Evolutionary conservation across 1,284 basidiomycete genomes (phyloP), one percentile per base, ranked within the genome.

Genomic region (Puccinia coronata): DNA sequence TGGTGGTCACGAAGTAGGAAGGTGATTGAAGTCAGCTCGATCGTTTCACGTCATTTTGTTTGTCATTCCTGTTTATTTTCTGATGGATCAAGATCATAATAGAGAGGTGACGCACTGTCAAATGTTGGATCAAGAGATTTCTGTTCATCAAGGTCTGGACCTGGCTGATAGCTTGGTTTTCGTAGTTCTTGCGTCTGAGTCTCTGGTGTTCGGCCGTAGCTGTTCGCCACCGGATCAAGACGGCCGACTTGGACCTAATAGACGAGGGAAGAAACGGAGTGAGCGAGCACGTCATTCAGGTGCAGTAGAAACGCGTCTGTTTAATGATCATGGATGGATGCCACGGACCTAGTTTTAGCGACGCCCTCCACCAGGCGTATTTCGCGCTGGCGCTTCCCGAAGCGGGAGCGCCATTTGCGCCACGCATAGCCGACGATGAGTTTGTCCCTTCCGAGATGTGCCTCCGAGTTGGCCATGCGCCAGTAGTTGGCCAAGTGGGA

Each of bases 351-450:
- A 18, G 74, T 77, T 53, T 65, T 63, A 11, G 74, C 74, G 34
- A 77, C 74, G 34, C 74, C 43, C n/a, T 77, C 74, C 16, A 77
- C 74, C 74, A 77, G 65, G 28, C 57, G 2, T 2, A 77, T 53
- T 65, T 77, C 59, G 14, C 74, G 18, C n/a, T 49, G 57, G 20
- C 74, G 41, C 53, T 67, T 77, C 11, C 74, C 74, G 51, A 77
- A 59, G 51, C 61, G 65, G 3, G 74, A 57, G 49, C 74, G 47
- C 74, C 74, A 77, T 67, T 61, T 63, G 12, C 74, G 57, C 74
- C 74, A 77, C 25, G 59, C 61, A 49, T 61, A 41, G 8, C 59
- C 51, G 36, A 47, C 43, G 23, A 77, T 41, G 23, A 77, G 28
- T 28, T 20, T n/a, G 5, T 20, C 61, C 39, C 61, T 63, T 16